Percentiles rank a stretch among this genome's conserved stretches.
phyloP scores from a whole-genome alignment of 1,139 yeast species.

The Debaryomyces nepalensis region DNA sequence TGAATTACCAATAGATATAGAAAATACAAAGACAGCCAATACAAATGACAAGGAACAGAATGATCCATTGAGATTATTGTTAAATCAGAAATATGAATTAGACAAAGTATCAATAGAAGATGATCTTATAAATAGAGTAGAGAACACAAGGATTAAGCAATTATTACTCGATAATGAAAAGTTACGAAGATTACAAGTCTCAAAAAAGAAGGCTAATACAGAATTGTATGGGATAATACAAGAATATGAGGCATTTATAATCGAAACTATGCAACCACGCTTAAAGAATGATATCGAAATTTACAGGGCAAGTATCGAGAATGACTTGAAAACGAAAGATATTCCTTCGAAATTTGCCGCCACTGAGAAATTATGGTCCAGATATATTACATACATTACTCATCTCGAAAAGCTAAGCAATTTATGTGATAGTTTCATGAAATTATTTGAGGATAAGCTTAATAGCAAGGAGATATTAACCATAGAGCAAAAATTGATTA shows the following conservation, averaged over 20 bases:
- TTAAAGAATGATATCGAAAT: slow-evolving; percentile 29
- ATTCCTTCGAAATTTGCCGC: slow-evolving; percentile 19
- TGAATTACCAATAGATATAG: slow-evolving; percentile 12
- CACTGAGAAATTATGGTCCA: slow-evolving; percentile 20
- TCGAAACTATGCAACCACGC: slow-evolving; percentile 33
- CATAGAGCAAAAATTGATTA: slow-evolving; percentile 12
- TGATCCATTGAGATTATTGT: slow-evolving; percentile 11
- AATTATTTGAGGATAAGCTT: slow-evolving; percentile 13
- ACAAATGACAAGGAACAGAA: slow-evolving; percentile 8
- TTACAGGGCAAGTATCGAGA: slow-evolving; percentile 13
- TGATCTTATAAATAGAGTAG: slow-evolving; percentile 14
- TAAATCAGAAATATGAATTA: slow-evolving; percentile 14
- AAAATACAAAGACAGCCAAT: slow-evolving; percentile 8
- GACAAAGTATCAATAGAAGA: slow-evolving; percentile 13
- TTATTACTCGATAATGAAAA: slow-evolving; percentile 33
- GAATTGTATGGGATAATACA: slow-evolving; percentile 29
- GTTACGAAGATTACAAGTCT: slow-evolving; percentile 26
- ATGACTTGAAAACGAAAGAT: slow-evolving; percentile 19
- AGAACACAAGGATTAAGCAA: slow-evolving; percentile 22
- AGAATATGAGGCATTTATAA: slow-evolving; percentile 36
- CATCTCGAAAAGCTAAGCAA: slow-evolving; percentile 18
- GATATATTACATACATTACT: slow-evolving; percentile 21
- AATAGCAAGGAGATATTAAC: slow-evolving; percentile 12
- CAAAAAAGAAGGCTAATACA: slow-evolving; percentile 26
- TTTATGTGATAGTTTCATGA: slow-evolving; percentile 18